Percentiles rank a stretch among this genome's conserved stretches.
Evolutionary conservation across 1,139 yeast genomes (phyloP).

Genomic region (Tardiomyces depauwii): DNA sequence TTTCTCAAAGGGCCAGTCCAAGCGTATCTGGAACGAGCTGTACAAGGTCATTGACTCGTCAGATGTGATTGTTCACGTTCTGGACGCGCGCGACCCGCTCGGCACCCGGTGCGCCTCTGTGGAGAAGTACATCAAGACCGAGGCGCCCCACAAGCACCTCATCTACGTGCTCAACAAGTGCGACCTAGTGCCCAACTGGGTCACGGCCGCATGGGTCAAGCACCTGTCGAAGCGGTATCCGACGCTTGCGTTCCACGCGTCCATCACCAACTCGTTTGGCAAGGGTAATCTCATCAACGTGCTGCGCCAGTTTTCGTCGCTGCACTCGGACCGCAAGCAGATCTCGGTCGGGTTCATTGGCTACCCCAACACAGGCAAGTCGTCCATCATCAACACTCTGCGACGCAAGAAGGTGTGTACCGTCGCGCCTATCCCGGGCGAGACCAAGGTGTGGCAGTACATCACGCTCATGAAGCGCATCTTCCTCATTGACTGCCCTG

Average conservation of each 20-base stretch:
- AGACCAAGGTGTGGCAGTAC: constrained; percentile 98
- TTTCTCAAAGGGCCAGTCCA: constrained; percentile 94
- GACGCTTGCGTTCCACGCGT: constrained; percentile 95
- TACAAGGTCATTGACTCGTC: constrained; percentile 96
- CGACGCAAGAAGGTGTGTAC: constrained; percentile 92
- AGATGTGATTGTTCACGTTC: constrained; percentile 90
- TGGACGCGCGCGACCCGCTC: constrained; percentile 95
- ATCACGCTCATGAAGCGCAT: constrained; percentile 93
- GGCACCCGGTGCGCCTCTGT: constrained; percentile 93
- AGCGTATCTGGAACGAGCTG: constrained; percentile 96
- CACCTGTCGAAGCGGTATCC: constrained; percentile 86
- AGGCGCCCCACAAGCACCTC: constrained; percentile 94
- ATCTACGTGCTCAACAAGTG: constrained; percentile 92
- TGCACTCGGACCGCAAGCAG: constrained; percentile 90
- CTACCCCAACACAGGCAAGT: constrained; percentile 95
- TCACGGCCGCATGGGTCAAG: constrained; percentile 99
- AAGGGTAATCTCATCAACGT: constrained; percentile 92
- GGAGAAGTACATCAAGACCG: constrained; percentile 84
- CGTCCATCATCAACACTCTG: constrained; percentile 87
- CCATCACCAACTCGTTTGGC: constrained; percentile 94
- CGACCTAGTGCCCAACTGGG: constrained; percentile 98
- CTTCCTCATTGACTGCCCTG: constrained; percentile 95
- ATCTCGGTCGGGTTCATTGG: constrained; percentile 96
- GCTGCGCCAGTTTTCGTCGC: constrained; percentile 80
- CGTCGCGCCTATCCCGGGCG: constrained; percentile 98